phyloP scores from a whole-genome alignment of 768 basidiomycete genomes.

The Phylloporus arenicola region DNA sequence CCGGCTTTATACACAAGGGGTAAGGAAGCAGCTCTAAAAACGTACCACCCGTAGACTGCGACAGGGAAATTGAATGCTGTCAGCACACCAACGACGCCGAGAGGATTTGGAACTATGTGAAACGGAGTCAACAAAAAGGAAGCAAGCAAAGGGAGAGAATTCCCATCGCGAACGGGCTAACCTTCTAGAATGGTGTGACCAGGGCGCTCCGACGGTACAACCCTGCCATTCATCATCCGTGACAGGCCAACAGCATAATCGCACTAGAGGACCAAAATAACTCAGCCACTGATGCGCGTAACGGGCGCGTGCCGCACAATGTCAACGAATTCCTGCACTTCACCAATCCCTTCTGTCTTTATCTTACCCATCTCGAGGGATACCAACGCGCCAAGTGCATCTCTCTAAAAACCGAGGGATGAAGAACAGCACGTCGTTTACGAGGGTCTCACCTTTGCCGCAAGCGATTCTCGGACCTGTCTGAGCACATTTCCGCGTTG shows the following conservation, averaged over 20 bases:
- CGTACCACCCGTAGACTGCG: slow-evolving; percentile 86
- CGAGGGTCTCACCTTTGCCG: slow-evolving; percentile 53
- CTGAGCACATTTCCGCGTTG: slow-evolving; percentile 83
- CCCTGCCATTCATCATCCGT: slow-evolving; percentile 88
- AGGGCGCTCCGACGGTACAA: slow-evolving; percentile 83
- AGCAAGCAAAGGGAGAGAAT: not conserved
- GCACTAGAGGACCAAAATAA: slow-evolving; percentile 46
- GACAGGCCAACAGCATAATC: slow-evolving; percentile 93
- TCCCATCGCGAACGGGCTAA: slow-evolving; percentile 20
- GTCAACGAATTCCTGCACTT: slow-evolving; percentile 94
- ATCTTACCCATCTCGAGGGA: slow-evolving; percentile 93
- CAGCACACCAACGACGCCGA: slow-evolving; percentile 69
- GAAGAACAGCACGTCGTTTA: not conserved
- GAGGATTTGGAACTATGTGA: slow-evolving; percentile 78
- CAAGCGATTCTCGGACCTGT: slow-evolving; percentile 80
- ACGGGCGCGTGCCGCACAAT: slow-evolving; percentile 49
- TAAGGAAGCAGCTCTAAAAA: slow-evolving; percentile 1
- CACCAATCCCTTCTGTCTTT: slow-evolving; percentile 81
- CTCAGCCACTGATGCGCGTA: slow-evolving; percentile 3
- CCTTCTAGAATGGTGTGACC: slow-evolving; percentile 91
- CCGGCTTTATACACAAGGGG: slow-evolving; percentile 2
- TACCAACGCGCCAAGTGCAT: slow-evolving; percentile 75
- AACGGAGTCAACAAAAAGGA: slow-evolving; percentile 8
- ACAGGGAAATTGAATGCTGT: slow-evolving; percentile 97
- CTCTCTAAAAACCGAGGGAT: slow-evolving; percentile 43